These are phyloP conservation scores for Glaciozyma antarctica DNA, from an alignment of 768 basidiomycete species.

Conservation along the genomic window DNA sequence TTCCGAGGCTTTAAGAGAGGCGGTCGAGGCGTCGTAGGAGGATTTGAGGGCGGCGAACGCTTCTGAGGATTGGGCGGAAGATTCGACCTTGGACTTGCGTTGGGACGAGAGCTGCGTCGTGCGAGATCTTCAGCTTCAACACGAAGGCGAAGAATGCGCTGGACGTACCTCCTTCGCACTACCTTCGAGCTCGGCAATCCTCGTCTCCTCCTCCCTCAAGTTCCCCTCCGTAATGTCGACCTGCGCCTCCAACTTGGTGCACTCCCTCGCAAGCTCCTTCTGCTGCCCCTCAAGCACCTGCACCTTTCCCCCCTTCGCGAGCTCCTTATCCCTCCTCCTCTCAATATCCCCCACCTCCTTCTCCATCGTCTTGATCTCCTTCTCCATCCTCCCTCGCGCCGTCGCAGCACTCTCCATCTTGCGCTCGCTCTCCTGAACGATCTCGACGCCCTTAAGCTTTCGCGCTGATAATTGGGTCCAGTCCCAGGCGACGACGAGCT, in stretches of 20 bases:
- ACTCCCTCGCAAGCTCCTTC: slow-evolving; percentile 62
- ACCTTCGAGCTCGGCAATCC: slow-evolving; percentile 47
- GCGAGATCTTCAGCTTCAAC: not conserved
- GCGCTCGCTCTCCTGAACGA: slow-evolving; percentile 35
- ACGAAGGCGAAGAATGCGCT: not conserved
- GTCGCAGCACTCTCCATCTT: slow-evolving; percentile 45
- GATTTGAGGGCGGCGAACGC: slow-evolving; percentile 59
- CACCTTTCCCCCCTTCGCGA: slow-evolving; percentile 85
- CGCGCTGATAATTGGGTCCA: slow-evolving; percentile 48
- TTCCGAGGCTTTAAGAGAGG: slow-evolving; percentile 62
- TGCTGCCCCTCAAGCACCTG: slow-evolving; percentile 75
- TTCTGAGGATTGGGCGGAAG: slow-evolving; percentile 51
- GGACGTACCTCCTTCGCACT: slow-evolving; percentile 55
- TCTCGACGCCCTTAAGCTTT: slow-evolving; percentile 38
- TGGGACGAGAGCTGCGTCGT: slow-evolving; percentile 49
- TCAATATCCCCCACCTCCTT: slow-evolving; percentile 57
- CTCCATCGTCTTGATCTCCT: slow-evolving; percentile 60
- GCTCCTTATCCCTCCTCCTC: slow-evolving; percentile 69
- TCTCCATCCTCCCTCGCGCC: slow-evolving; percentile 52
- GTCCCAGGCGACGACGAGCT: slow-evolving; percentile 76
- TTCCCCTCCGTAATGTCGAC: slow-evolving; percentile 66
- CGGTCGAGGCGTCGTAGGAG: slow-evolving; percentile 53
- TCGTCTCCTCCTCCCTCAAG: slow-evolving; percentile 67
- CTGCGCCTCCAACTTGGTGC: slow-evolving; percentile 76
- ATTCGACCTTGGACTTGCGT: slow-evolving; percentile 51